Evolutionary conservation across 176 grass and related monocot genomes (phyloP).

Genomic region (Oryza officinalis): DNA sequence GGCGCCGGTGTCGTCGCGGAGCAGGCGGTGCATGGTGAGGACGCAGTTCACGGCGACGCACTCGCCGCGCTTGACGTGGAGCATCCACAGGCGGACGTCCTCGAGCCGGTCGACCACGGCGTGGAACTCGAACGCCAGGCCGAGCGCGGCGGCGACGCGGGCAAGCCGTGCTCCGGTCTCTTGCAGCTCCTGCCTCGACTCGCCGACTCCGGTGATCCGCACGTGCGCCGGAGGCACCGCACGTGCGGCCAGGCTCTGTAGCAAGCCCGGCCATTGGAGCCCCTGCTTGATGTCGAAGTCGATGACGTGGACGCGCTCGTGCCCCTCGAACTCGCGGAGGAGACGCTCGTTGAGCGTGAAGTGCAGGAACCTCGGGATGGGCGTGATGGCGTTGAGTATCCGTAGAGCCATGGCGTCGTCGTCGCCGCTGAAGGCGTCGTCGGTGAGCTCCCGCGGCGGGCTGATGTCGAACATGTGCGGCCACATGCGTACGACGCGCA

Average conservation of each 20-base stretch:
- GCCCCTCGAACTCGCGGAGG: conserved; percentile 76
- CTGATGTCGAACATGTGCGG: conserved; percentile 68
- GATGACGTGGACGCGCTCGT: conserved; percentile 93
- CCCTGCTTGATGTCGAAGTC: conserved; percentile 99
- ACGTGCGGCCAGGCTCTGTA: conserved; percentile 77
- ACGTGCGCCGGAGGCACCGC: conserved; percentile 62
- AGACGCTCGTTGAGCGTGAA: conserved; percentile 86
- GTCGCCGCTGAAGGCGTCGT: conserved; percentile 44
- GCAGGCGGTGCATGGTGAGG: conserved; percentile 68
- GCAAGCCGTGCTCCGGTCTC: conserved; percentile 64
- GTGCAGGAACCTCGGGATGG: conserved; percentile 83
- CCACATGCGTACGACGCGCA: conserved; percentile 64
- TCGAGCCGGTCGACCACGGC: conserved; percentile 84
- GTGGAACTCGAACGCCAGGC: conserved; percentile 88
- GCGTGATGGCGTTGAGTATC: conserved; percentile 69
- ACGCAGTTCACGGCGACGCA: conserved; percentile 81
- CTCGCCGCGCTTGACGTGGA: conserved; percentile 96
- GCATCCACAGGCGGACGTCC: conserved; percentile 98
- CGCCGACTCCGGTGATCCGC: conserved; percentile 84
- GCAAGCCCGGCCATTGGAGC: conserved; percentile 85
- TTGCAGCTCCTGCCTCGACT: conserved; percentile 79
- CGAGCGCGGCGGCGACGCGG: conserved; percentile 53
- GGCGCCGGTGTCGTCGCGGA: conserved; percentile 58
- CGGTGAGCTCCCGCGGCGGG: conserved; percentile 61
- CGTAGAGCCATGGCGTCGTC: conserved; percentile 66